A percentile compares a stretch with the other conserved stretches of the same genome.
Evolutionary conservation across 2,329 filamentous ascomycete genomes (phyloP).

Genomic region (Diaporthe vaccinii): DNA sequence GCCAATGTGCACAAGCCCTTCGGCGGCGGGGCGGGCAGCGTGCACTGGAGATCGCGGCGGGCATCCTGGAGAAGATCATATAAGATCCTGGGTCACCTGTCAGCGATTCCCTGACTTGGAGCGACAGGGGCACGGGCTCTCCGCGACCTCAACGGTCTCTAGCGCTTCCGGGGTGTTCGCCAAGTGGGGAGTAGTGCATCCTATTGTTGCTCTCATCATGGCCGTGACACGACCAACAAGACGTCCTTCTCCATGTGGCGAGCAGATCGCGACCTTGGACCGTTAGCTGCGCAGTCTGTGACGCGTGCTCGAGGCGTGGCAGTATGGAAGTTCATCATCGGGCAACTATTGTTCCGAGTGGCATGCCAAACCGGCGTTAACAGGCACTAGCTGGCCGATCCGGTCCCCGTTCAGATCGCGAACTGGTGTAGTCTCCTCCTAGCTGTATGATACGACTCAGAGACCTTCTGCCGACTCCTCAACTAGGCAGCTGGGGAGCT

Average conservation of each 20-base stretch:
- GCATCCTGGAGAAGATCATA: constrained; percentile 25
- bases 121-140: constrained; percentile 4
- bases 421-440: background rate
- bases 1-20: background rate
- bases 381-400: background rate
- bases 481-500: background rate
- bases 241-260: background rate
- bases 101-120: background rate
- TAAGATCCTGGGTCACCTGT: background rate
- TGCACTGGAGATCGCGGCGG: background rate
- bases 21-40: constrained; percentile 1
- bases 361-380: background rate
- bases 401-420: background rate
- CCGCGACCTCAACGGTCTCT: constrained; percentile 15
- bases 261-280: background rate
- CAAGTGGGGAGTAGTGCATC: background rate
- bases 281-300: background rate
- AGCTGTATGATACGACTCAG: constrained; percentile 1
- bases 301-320: background rate
- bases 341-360: background rate
- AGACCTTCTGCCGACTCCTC: background rate
- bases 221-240: background rate
- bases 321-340: background rate
- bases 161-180: constrained; percentile 13
- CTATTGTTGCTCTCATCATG: background rate